Evolutionary conservation across 1,284 basidiomycete genomes (phyloP), one percentile per base, ranked within the genome.

Genomic region (Leccinum subrobustum): DNA sequence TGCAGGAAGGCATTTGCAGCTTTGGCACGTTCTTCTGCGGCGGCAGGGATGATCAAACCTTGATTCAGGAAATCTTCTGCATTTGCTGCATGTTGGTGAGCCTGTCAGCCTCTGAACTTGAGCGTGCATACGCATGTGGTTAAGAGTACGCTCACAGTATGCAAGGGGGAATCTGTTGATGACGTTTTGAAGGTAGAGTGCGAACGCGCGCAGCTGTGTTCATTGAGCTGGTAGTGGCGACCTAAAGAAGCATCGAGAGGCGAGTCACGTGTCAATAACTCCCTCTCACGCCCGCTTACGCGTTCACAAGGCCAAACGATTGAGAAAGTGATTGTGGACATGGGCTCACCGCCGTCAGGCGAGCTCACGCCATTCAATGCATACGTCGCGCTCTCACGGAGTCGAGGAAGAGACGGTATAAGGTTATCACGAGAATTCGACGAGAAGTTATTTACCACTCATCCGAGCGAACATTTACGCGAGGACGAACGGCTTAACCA

Each of bases 41-140:
- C 20, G 20, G 20, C 20, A 20, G 20, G 20, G 20, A 20, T 20
- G 20, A 20, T 20, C 20, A 20, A 20, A 20, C 20, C 20, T 61
- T 83, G 81, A 14, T 78, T 79, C 47, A 82, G 69, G 68, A 81
- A 82, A 60, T 92, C 88, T 62, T 92, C 89, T 29, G 90, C 91
- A 68, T 88, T 88, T 20, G 86, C 86, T 59, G 89, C 88, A 75
- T 92, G 89, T 68, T 89, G 25, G 72, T 93, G 89, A 20, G 91
- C 91, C 91, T 93, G 72, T 58, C 14, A 35, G 33, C 23, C 50
- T n/a, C 20, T 44, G 42, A 44, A 12, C 31, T 23, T 54, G 58
- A 67, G 37, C 18, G 18, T 7, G 27, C 14, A 20, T 29, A 29
- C 20, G 5, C 6, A 4, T 52, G n/a, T 0, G 12, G 42, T 27